These are phyloP conservation scores for Coemansia sp. DNA, from an alignment of 192 early-diverging fungal species.

Conservation along the genomic window DNA sequence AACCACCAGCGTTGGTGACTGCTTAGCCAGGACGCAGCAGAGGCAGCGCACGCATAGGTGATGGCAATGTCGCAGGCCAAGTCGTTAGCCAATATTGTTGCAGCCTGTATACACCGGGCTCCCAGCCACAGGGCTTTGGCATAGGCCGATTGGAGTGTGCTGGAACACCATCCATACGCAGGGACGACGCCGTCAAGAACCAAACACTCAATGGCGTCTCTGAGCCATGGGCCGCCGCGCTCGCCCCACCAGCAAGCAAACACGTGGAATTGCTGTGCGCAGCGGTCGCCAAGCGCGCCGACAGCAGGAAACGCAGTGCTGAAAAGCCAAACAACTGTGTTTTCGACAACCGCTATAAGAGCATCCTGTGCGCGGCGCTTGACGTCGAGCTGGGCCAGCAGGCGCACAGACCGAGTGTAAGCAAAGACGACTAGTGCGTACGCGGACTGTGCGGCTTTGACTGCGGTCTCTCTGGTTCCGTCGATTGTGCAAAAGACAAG, in stretches of 20 bases:
- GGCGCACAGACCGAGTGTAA: neutral
- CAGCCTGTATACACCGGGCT: constrained; percentile 13
- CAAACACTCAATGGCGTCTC: constrained; percentile 19
- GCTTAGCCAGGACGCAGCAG: constrained; percentile 9
- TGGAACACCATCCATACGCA: neutral
- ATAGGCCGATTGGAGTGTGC: neutral
- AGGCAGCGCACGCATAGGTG: constrained; percentile 2
- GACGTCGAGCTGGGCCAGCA: constrained; percentile 14
- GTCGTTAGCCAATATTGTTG: constrained; percentile 19
- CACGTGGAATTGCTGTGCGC: neutral
- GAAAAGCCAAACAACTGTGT: constrained; percentile 37
- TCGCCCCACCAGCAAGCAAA: constrained; percentile 31
- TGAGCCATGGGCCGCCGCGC: constrained; percentile 19
- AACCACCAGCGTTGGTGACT: constrained; percentile 33
- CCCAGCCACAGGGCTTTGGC: constrained; percentile 23
- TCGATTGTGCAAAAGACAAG: constrained; percentile 45
- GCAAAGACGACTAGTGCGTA: neutral
- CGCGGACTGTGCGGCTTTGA: neutral
- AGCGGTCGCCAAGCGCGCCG: constrained; percentile 2
- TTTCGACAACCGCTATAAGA: constrained; percentile 23
- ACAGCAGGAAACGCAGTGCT: constrained; percentile 20
- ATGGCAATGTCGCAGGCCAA: constrained; percentile 16
- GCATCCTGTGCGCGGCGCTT: constrained; percentile 11
- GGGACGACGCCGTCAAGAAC: constrained; percentile 29
- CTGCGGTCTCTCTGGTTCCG: neutral